Base-by-base conservation (phyloP, 2,329 filamentous ascomycete genomes). In the Keithomyces neogunnii region DNA sequence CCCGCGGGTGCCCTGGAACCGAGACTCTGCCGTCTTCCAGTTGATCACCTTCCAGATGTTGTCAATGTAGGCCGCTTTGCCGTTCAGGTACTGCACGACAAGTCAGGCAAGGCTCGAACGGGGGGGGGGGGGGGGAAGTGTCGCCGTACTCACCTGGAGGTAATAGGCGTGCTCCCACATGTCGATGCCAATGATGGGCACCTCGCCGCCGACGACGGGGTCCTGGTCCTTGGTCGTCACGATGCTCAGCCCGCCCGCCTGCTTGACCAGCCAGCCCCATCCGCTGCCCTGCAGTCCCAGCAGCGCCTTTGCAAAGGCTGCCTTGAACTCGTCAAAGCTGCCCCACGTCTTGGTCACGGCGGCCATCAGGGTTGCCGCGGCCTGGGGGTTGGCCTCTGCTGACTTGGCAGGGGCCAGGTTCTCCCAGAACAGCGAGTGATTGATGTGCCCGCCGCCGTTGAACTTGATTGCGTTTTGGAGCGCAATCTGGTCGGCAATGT, bases 121-220 rank as follows among this genome's bases (percentile, higher is more conserved):
- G 19, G 19, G 19, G 19, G 19, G 19, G 19, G n/a, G n/a, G n/a
- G n/a, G n/a, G n/a, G n/a, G n/a, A n/a, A n/a, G 19, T 19, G 19
- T 19, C 19, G 19, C 19, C 19, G 19, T 19, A 19, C 19, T 57
- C 55, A 84, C 82, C 75, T 89, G 88, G 19, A 95, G 71, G 64
- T 95, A 95, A 65, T 95, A 95, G 1, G 89, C 89, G 72, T 95
- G 89, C 72, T 95, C 89, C 89, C 89, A 95, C 81, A 95, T 92
- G 66, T 95, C 89, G 2, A 95, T 76, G 0, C 88, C 89, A 42
- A 90, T 75, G 26, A 95, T 71, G 7, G 85, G 85, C n/a, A 81
- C 76, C 57, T 84, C 79, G 4, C 79, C 76, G 13, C 73, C 60
- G 10, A 85, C 78, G 4, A 89, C 78, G 1, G 85, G 84, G 63